Conservation (phyloP, 371 early-diverging fungal species). For the Mucor indicus region DNA sequence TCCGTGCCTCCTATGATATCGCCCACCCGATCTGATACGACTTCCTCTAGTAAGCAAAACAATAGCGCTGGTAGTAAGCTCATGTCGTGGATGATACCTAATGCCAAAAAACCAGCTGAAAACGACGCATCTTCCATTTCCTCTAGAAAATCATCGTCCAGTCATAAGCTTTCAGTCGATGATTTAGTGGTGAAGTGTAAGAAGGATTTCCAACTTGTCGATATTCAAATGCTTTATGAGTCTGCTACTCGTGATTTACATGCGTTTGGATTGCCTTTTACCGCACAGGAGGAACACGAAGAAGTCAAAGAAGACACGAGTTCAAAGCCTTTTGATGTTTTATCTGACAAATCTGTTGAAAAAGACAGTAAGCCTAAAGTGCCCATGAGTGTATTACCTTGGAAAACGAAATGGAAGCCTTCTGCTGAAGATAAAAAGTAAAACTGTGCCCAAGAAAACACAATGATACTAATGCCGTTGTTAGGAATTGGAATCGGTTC, state of each 20-base stretch:
- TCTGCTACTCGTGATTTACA: slow-evolving; percentile 23
- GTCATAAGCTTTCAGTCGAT: neutral
- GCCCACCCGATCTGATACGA: slow-evolving; percentile 9
- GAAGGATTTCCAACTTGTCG: slow-evolving; percentile 2
- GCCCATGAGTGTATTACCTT: slow-evolving; percentile 44
- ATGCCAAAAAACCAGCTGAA: slow-evolving; percentile 2
- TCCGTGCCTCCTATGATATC: neutral
- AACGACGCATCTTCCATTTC: slow-evolving; percentile 3
- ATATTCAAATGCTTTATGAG: slow-evolving; percentile 23
- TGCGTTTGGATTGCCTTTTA: neutral
- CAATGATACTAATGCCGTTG: neutral
- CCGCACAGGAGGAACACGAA: neutral
- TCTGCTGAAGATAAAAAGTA: slow-evolving; percentile 53
- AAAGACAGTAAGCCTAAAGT: slow-evolving; percentile 35
- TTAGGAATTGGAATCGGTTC: slow-evolving; percentile 66
- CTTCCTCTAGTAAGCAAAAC: slow-evolving; percentile 1
- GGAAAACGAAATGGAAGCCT: slow-evolving; percentile 53
- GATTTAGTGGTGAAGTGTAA: neutral
- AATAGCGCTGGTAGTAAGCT: slow-evolving; percentile 7
- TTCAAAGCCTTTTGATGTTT: too few species aligned
- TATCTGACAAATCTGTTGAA: slow-evolving; percentile 13
- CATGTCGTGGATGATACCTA: slow-evolving; percentile 26
- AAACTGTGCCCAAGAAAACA: neutral
- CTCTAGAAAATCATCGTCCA: slow-evolving; percentile 1
- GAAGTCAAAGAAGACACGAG: slow-evolving; percentile 1